Evolutionary conservation across 345 rosid genomes (phyloP).

Genomic region (Eutrema heterophyllum): DNA sequence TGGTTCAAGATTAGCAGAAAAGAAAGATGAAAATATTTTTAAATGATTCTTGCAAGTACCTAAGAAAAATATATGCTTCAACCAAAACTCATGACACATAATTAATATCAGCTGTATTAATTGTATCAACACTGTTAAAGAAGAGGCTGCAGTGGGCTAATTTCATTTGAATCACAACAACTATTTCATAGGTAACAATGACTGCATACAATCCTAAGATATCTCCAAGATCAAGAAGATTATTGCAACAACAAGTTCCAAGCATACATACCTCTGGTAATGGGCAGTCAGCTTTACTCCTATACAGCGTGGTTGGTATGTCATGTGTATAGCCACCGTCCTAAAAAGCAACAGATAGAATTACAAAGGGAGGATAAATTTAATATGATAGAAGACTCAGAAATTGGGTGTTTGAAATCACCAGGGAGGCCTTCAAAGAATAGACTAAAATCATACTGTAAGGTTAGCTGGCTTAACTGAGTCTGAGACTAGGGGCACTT

Average conservation of each 20-base stretch:
- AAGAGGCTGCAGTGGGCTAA: conserved; percentile 5
- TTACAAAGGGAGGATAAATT: not conserved
- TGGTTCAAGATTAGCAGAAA: not conserved
- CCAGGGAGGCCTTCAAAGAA: not conserved
- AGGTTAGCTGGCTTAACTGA: not conserved
- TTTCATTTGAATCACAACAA: not conserved
- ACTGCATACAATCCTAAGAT: not conserved
- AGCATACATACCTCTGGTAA: conserved; percentile 66
- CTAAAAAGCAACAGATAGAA: conserved; percentile 33
- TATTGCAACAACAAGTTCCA: not conserved
- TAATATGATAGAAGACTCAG: not conserved
- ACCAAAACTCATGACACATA: not conserved
- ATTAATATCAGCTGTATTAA: not conserved
- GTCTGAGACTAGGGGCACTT: not conserved
- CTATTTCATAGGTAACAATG: not conserved
- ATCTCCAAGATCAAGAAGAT: conserved; percentile 18
- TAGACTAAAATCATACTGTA: not conserved
- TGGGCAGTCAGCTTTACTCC: conserved; percentile 98
- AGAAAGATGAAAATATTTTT: not conserved
- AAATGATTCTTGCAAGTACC: not conserved
- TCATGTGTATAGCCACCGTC: conserved; percentile 86
- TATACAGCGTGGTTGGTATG: conserved; percentile 93
- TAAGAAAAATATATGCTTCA: not conserved
- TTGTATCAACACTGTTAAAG: not conserved
- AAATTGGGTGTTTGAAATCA: not conserved